A percentile compares a stretch with the other conserved stretches of the same genome.
Evolutionary conservation across 2,329 filamentous ascomycete genomes (phyloP).

Genomic region (Calcarisporium arbuscula): DNA sequence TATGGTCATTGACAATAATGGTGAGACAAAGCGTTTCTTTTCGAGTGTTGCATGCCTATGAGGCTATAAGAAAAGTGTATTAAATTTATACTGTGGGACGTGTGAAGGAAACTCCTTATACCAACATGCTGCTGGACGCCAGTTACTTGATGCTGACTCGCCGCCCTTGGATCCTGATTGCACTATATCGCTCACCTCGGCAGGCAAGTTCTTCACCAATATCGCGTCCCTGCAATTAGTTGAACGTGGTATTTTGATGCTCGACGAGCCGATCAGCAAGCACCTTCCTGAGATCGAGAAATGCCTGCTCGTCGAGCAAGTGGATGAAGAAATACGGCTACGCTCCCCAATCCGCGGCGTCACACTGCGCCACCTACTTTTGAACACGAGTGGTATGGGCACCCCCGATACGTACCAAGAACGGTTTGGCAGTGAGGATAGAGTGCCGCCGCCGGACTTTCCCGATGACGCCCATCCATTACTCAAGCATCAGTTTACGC

Average conservation of each 20-base stretch:
- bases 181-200: conserved; percentile 7
- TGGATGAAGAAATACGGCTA: conserved; percentile 3
- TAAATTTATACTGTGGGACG: conserved; percentile 5
- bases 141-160: conserved; percentile 7
- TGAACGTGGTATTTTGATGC: conserved; percentile 6
- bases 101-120: conserved; percentile 8
- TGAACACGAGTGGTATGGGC: conserved; percentile 7
- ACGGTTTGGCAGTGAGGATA: too few species aligned
- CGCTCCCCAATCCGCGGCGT: conserved; percentile 4
- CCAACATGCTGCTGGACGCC: conserved; percentile 8
- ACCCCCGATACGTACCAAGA: conserved; percentile 5
- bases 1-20: conserved; percentile 8
- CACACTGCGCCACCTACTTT: conserved; percentile 6
- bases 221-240: conserved; percentile 8
- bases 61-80: conserved; percentile 2
- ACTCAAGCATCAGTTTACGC: conserved; percentile 6
- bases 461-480: conserved; percentile 7
- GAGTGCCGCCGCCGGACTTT: conserved; percentile 6
- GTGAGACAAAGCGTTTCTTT: conserved; percentile 3
- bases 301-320: conserved; percentile 7
- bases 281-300: conserved; percentile 8
- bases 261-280: conserved; percentile 8
- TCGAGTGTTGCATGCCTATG: conserved; percentile 3
- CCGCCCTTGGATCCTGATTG: conserved; percentile 7
- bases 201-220: conserved; percentile 7